Conservation (phyloP, 202 grass and related monocot genomes). For the Alloteropsis angusta region DNA sequence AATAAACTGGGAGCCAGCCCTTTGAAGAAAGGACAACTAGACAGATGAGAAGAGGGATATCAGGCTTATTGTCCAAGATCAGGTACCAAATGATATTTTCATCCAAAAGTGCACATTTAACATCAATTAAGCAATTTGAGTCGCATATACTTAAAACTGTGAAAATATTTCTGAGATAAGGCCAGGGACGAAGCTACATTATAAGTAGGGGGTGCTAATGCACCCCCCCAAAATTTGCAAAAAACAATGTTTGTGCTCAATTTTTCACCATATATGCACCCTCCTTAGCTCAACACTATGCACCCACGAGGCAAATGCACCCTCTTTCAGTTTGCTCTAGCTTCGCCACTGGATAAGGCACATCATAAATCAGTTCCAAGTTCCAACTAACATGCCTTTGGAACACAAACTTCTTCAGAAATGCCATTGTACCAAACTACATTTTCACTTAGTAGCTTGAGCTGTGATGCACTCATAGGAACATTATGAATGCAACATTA, state of each 20-base stretch:
- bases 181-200: too few relatives aligned
- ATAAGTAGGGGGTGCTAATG: too few relatives aligned
- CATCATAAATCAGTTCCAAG: neutral
- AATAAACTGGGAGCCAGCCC: neutral
- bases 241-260: too few relatives aligned
- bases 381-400: neutral
- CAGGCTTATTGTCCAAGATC: neutral
- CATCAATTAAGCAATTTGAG: neutral
- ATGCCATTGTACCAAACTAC: neutral
- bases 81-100: neutral
- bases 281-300: too few relatives aligned
- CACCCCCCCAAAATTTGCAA: too few relatives aligned
- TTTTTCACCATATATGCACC: too few relatives aligned
- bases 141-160: neutral
- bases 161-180: too few relatives aligned
- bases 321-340: too few relatives aligned
- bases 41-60: neutral
- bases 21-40: neutral
- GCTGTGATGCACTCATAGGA: neutral
- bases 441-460: neutral
- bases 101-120: neutral
- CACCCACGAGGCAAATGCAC: too few relatives aligned
- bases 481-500: neutral
- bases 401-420: neutral
- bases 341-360: too few relatives aligned